Evolutionary conservation across 2,329 filamentous ascomycete species (phyloP).

Genomic region (Dryadomyces quercus-mongolicae): DNA sequence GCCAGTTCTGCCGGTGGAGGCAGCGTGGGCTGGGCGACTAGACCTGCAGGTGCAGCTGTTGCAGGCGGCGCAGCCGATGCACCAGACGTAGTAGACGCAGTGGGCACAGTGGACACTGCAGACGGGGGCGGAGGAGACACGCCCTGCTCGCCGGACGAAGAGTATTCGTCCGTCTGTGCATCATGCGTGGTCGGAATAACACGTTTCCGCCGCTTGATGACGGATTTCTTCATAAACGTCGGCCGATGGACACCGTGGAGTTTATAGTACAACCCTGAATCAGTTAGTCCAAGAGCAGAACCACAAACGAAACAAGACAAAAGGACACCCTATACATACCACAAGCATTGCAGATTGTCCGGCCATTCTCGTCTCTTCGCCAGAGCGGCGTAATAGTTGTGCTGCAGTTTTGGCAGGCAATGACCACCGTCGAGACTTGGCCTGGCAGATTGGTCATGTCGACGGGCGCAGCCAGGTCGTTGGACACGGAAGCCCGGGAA

Average conservation of each 20-base stretch:
- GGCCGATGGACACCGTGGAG: conserved; percentile 87
- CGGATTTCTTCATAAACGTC: conserved; percentile 96
- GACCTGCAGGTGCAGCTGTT: not conserved
- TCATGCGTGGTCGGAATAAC: conserved; percentile 67
- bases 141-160: conserved; percentile 30
- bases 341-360: conserved; percentile 97
- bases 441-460: conserved; percentile 36
- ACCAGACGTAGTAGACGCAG: not conserved
- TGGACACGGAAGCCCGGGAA: not conserved
- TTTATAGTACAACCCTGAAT: conserved; percentile 82
- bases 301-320: not conserved
- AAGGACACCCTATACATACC: conserved; percentile 48
- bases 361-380: conserved; percentile 85
- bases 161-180: conserved; percentile 26
- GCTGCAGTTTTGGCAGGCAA: conserved; percentile 92
- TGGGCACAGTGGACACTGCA: not conserved
- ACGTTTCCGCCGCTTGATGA: conserved; percentile 91
- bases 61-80: not conserved
- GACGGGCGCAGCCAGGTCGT: conserved; percentile 29
- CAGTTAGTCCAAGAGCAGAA: conserved; percentile 9
- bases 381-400: conserved; percentile 95
- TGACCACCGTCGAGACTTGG: conserved; percentile 52
- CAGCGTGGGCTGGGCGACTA: not conserved
- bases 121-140: conserved; percentile 25
- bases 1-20: conserved; percentile 4